These are phyloP conservation scores for Lachancea thermotolerans DNA, from an alignment of 805 yeast species.

Conservation along the genomic window DNA sequence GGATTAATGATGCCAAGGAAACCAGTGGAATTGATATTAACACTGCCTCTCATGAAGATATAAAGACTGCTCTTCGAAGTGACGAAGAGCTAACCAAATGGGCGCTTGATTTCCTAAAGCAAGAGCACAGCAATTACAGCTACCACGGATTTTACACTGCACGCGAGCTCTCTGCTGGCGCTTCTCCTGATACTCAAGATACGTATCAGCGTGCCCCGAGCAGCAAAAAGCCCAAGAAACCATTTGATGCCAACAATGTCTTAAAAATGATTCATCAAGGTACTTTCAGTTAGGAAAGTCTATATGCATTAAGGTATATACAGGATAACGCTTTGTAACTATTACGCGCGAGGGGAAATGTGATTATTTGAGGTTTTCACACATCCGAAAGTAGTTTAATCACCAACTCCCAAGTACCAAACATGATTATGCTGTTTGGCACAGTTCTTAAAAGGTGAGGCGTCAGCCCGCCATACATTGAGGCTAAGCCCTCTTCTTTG, in stretches of 20 bases:
- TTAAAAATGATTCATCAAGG: slow-evolving; percentile 44
- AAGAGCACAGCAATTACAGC: slow-evolving; percentile 47
- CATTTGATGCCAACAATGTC: slow-evolving; percentile 35
- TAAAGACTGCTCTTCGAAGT: slow-evolving; percentile 25
- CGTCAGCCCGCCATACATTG: slow-evolving; percentile 96
- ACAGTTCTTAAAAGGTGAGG: slow-evolving; percentile 96
- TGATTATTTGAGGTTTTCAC: neutral
- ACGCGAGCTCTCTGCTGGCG: slow-evolving; percentile 36
- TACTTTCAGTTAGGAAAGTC: neutral
- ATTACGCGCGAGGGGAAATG: neutral
- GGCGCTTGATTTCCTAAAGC: slow-evolving; percentile 53
- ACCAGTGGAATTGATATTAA: slow-evolving; percentile 26
- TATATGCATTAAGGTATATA: slow-evolving; percentile 7
- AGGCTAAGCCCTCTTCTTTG: slow-evolving; percentile 84
- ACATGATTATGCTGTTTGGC: slow-evolving; percentile 97
- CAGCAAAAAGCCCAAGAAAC: slow-evolving; percentile 20
- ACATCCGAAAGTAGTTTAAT: slow-evolving; percentile 45
- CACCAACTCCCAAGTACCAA: slow-evolving; percentile 95
- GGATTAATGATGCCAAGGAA: slow-evolving; percentile 54
- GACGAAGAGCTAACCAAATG: slow-evolving; percentile 66
- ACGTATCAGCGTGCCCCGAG: slow-evolving; percentile 13
- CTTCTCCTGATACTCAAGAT: slow-evolving; percentile 5
- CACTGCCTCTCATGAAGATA: slow-evolving; percentile 21
- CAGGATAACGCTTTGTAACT: slow-evolving; percentile 7
- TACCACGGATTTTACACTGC: slow-evolving; percentile 55